Evolutionary conservation across 1,284 basidiomycete genomes (phyloP).

Genomic region (Cryptococcus amylolentus): DNA sequence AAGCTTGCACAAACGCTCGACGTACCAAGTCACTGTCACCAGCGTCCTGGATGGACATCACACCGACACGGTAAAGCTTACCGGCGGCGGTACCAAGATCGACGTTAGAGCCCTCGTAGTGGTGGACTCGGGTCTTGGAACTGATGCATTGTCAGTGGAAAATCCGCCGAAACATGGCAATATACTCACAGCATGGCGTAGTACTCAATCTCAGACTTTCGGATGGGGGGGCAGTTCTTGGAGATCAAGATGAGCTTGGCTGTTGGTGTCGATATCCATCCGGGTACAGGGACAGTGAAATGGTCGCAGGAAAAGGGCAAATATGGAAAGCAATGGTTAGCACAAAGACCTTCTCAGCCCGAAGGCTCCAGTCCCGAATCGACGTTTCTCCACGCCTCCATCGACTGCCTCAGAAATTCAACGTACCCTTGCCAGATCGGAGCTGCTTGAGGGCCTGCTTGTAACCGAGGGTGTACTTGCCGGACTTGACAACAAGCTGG

Average conservation of each 20-base stretch:
- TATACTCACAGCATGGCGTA: constrained; percentile 87
- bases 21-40: constrained; percentile 89
- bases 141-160: constrained; percentile 15
- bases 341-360: constrained; percentile 93
- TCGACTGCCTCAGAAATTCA: constrained; percentile 19
- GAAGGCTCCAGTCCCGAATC: constrained; percentile 81
- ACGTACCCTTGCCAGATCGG: constrained; percentile 94
- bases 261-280: constrained; percentile 44
- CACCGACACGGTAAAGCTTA: constrained; percentile 99
- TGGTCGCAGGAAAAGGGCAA: constrained; percentile 7
- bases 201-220: constrained; percentile 99
- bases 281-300: constrained; percentile 7
- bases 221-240: constrained; percentile 97
- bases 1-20: constrained; percentile 4
- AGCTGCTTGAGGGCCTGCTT: constrained; percentile 98
- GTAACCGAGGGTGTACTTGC: constrained; percentile 81
- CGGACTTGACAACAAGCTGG: constrained; percentile 96
- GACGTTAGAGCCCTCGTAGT: constrained; percentile 95
- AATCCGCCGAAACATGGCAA: not conserved
- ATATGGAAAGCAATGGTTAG: constrained; percentile 50
- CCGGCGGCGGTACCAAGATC: constrained; percentile 98
- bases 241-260: constrained; percentile 99
- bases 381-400: not conserved
- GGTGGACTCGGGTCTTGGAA: constrained; percentile 94
- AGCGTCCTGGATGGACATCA: constrained; percentile 95